Base-by-base conservation (phyloP, 169 alveolate genomes). In the Plasmodium fragile region DNA sequence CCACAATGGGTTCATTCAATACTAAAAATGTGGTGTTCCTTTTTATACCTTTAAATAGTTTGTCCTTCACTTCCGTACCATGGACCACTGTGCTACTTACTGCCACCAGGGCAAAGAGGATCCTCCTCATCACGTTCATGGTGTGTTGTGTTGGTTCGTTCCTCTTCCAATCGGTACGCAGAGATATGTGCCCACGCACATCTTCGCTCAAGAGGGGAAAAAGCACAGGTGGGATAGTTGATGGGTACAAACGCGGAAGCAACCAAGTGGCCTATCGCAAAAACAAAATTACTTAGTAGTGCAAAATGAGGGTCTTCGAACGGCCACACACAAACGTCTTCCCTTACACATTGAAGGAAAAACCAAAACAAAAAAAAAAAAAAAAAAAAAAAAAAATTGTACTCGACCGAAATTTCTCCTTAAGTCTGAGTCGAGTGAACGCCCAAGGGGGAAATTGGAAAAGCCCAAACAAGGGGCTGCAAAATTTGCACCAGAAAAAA, bases 1-100 rank as follows among this genome's bases (percentile, higher is more conserved):
- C 72, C 4, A 91, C 71, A 30, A 91, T 81, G 8, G 94, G 94
- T 22, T 91, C 94, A n/a, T 91, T 91, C 16, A 80, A 34, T 34
- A 91, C 39, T 30, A 91, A 13, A 70, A 91, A 80, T 36, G 70
- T 79, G 1, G 94, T 91, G 73, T 53, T 55, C 18, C 32, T 91
- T 43, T 39, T 80, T 30, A 91, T 22, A 32, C 39, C 75, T 13
- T 45, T 25, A 91, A 91, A 91, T 36, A 91, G n/a, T 49, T 45
- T 91, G 18, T 91, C 84, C 78, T 91, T 91, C 18, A 91, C 36
- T 25, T 65, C 30, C 5, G 22, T 28, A 39, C 94, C 80, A 36
- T 18, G 49, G 79, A 41, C 73, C 34, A 77, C 7, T 32, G n/a
- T 49, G 8, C 11, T 55, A 11, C 45, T 39, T 5, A 73, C 22